Base-by-base conservation (phyloP, 164 flowering plant species). In the Aristolochia californica region DNA sequence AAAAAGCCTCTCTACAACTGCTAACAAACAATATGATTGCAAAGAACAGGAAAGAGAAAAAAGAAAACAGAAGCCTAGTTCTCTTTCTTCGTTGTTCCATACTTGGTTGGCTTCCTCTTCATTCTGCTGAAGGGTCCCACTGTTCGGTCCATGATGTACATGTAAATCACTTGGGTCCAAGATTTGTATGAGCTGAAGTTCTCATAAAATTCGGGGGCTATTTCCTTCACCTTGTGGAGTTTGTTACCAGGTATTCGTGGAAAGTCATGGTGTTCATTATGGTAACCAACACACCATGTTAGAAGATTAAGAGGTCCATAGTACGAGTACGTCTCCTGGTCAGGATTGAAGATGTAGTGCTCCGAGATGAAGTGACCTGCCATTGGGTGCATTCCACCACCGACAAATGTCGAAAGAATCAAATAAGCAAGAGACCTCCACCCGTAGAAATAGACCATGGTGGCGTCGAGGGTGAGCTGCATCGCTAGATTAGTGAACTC, bases 371-470 rank as follows among this genome's bases (percentile, higher is more conserved):
- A 88, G 70, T 88, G 96, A 43, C 95, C 98, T 1, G 98, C 98
- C 95, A 88, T 85, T 13, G 98, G 98, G 61, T 88, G 98, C 95
- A 91, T 80, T 22, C 98, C 98, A 2, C 98, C 98, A 1, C 98
- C 98, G 16, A 91, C 87, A 49, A 91, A 91, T 30, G 98, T 91
- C 3, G 98, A 82, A 22, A 85, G 85, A 66, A 91, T 88, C 72
- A 91, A 23, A 64, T 91, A 91, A 14, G 73, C 83, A 17, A 91
- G 73, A 45, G 94, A 77, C 59, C 67, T 88, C 88, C 91, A 83
- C 20, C 95, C 94, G 70, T 78, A 88, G 59, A 85, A 76, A 57
- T 80, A 77, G 45, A 82, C 84, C 80, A 91, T 65, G 53, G 74
- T 34, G 5, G 66, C 80, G 68, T 91, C 91, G 7, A 85, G 89